Percentiles rank a stretch among this genome's conserved stretches.
phyloP scores from a whole-genome alignment of 768 basidiomycete genomes.

The Leccinellum luteum region DNA sequence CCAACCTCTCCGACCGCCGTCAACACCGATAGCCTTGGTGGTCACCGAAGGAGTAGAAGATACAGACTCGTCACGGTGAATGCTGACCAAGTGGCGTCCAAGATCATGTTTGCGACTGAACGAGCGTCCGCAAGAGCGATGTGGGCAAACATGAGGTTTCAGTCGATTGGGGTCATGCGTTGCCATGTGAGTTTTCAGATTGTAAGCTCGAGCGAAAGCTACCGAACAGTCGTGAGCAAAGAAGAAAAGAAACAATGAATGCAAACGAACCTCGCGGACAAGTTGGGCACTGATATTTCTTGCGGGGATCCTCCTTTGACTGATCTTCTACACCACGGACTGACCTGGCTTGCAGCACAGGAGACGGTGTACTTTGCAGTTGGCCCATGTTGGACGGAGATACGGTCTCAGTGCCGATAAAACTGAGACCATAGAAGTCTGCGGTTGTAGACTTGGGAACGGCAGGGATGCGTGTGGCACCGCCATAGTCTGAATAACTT shows the following conservation, averaged over 20 bases:
- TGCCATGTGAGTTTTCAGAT: conserved; percentile 92
- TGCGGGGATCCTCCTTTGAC: conserved; percentile 61
- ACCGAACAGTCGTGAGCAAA: conserved; percentile 4
- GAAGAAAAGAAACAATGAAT: neutral
- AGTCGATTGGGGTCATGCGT: conserved; percentile 91
- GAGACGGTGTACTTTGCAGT: conserved; percentile 44
- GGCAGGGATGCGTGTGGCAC: conserved; percentile 45
- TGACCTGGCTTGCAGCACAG: conserved; percentile 36
- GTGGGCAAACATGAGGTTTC: conserved; percentile 88
- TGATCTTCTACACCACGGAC: conserved; percentile 42
- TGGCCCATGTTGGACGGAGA: conserved; percentile 56
- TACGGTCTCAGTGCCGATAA: conserved; percentile 39
- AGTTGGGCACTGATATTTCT: conserved; percentile 72
- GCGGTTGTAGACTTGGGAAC: conserved; percentile 50
- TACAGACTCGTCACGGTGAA: conserved; percentile 72
- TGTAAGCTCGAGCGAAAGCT: conserved; percentile 94
- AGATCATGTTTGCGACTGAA: conserved; percentile 95
- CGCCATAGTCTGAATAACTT: conserved; percentile 68
- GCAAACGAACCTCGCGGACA: conserved; percentile 64
- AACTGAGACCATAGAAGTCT: conserved; percentile 43
- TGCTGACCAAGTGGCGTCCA: conserved; percentile 83
- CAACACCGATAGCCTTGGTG: conserved; percentile 63
- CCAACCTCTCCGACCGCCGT: conserved; percentile 61
- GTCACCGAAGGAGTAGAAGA: conserved; percentile 37
- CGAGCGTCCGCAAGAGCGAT: conserved; percentile 80